These are phyloP conservation scores for Pontederia paniculata DNA, from an alignment of 176 grass and related monocot species.

Conservation along the genomic window DNA sequence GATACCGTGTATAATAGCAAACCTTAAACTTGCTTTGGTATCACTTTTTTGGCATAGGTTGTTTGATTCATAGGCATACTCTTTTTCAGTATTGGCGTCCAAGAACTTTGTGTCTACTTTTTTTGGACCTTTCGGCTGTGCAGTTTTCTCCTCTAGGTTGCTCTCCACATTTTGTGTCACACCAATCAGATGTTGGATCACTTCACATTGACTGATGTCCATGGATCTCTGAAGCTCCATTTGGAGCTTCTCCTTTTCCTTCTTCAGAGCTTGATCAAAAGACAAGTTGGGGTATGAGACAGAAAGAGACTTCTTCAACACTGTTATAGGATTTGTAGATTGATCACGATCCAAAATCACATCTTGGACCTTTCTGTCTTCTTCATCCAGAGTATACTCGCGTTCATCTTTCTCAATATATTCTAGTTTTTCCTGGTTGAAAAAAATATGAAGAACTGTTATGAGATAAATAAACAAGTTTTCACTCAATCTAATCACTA, in stretches of 20 bases:
- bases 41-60: slow-evolving; percentile 11
- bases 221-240: slow-evolving; percentile 87
- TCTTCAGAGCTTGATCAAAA: slow-evolving; percentile 59
- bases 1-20: slow-evolving; percentile 7
- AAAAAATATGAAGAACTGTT: neutral
- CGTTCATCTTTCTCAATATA: slow-evolving; percentile 76
- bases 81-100: slow-evolving; percentile 21
- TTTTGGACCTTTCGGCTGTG: slow-evolving; percentile 20
- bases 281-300: slow-evolving; percentile 70
- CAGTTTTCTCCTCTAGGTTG: slow-evolving; percentile 43
- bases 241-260: slow-evolving; percentile 86
- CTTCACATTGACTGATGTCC: slow-evolving; percentile 61
- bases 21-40: slow-evolving; percentile 14
- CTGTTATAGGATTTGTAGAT: slow-evolving; percentile 33
- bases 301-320: slow-evolving; percentile 72
- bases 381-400: slow-evolving; percentile 77
- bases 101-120: slow-evolving; percentile 21
- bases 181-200: slow-evolving; percentile 69
- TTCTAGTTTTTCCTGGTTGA: slow-evolving; percentile 50
- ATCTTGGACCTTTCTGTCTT: too few species aligned
- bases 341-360: slow-evolving; percentile 58
- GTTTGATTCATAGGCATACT: slow-evolving; percentile 24
- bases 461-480: slow-evolving; percentile 14
- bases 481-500: too few species aligned
- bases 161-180: slow-evolving; percentile 54